Conservation (phyloP, 2,329 filamentous ascomycete species). For the Colletotrichum lentis region DNA sequence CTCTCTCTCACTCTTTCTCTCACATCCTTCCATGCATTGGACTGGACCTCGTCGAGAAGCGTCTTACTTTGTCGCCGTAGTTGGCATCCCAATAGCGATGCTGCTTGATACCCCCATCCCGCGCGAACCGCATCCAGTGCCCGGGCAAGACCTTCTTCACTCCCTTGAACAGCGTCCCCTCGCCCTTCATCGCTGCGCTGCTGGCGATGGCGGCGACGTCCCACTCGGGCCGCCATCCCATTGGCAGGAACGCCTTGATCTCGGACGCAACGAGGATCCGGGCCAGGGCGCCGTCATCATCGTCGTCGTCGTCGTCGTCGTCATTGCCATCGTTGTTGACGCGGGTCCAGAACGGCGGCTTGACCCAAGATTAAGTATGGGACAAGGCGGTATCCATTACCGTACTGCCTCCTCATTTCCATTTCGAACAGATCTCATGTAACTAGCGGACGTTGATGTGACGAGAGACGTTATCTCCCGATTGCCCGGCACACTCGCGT, state of each 20-base stretch:
- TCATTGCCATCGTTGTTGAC: not conserved
- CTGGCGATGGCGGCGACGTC: slow-evolving; percentile 56
- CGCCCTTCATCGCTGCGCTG: slow-evolving; percentile 53
- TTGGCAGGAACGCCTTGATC: slow-evolving; percentile 60
- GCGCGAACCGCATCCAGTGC: slow-evolving; percentile 52
- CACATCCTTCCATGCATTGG: not conserved
- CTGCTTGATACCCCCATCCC: slow-evolving; percentile 46
- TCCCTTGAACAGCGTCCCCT: slow-evolving; percentile 60
- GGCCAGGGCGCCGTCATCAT: slow-evolving; percentile 27
- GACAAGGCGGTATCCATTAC: no score
- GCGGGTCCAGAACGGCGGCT: slow-evolving; percentile 60
- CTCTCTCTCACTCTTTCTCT: slow-evolving; percentile 32
- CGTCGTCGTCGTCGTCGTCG: not conserved
- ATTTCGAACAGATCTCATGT: no score
- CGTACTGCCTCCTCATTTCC: no score
- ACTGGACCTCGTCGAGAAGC: not conserved
- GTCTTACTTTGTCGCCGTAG: slow-evolving; percentile 58
- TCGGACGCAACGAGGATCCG: slow-evolving; percentile 59
- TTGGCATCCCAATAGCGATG: slow-evolving; percentile 60
- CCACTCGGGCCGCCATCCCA: slow-evolving; percentile 63
- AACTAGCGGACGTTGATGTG: no score
- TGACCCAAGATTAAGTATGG: no score
- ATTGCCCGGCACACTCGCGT: no score
- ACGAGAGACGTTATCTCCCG: no score
- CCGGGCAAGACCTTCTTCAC: slow-evolving; percentile 56